These are phyloP conservation scores for Nemania sp. DNA, from an alignment of 2,329 filamentous ascomycete species.

Conservation along the genomic window DNA sequence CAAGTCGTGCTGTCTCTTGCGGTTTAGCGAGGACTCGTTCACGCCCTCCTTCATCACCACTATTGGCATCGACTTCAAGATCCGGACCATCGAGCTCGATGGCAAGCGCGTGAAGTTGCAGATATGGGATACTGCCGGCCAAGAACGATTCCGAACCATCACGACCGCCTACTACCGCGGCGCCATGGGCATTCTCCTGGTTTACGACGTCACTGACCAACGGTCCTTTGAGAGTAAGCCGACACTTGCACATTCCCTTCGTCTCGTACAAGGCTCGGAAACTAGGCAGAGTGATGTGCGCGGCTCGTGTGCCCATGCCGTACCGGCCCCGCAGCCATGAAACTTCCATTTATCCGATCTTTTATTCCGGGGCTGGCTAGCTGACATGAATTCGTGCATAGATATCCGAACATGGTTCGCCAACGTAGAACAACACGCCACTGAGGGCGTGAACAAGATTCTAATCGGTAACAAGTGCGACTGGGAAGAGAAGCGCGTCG, in stretches of 20 bases:
- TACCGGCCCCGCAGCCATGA: no score
- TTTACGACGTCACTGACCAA: slow-evolving; percentile 98
- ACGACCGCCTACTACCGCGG: slow-evolving; percentile 98
- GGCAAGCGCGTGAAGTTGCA: slow-evolving; percentile 98
- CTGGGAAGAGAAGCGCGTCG: slow-evolving; percentile 98
- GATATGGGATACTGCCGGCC: slow-evolving; percentile 99
- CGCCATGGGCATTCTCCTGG: slow-evolving; percentile 95
- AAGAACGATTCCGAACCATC: slow-evolving; percentile 98
- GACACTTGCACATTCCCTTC: background rate
- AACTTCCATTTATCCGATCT: no score
- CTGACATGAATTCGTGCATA: slow-evolving; percentile 44
- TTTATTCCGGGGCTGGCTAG: background rate
- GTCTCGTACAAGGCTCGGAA: background rate
- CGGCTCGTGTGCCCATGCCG: no score
- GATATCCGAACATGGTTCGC: slow-evolving; percentile 99
- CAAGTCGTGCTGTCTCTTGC: slow-evolving; percentile 94
- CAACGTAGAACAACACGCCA: slow-evolving; percentile 97
- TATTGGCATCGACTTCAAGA: slow-evolving; percentile 99
- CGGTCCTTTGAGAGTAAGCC: slow-evolving; percentile 85
- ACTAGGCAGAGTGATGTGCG: background rate
- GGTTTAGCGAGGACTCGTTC: slow-evolving; percentile 97
- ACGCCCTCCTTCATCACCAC: slow-evolving; percentile 98
- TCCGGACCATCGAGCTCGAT: slow-evolving; percentile 97
- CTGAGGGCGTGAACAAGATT: slow-evolving; percentile 99
- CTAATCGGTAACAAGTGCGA: slow-evolving; percentile 99